These are phyloP conservation scores for Crithidia bombi DNA, from an alignment of 208 protist genomes.

Conservation along the genomic window DNA sequence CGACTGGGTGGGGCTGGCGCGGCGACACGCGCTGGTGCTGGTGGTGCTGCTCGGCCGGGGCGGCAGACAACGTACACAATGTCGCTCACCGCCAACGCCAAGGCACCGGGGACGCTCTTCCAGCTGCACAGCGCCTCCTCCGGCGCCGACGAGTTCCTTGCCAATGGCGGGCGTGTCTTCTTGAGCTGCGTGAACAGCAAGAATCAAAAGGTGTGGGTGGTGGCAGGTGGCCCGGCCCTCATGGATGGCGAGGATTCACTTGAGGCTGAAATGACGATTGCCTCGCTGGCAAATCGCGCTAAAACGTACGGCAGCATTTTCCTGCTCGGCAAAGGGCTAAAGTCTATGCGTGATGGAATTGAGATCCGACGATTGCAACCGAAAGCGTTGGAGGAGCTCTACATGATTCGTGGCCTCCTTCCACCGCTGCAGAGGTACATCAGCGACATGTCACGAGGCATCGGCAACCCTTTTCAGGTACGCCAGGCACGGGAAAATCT, in stretches of 20 bases:
- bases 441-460: constrained; percentile 32
- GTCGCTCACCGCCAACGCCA: constrained; percentile 34
- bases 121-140: constrained; percentile 35
- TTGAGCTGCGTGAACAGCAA: constrained; percentile 38
- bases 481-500: constrained; percentile 50
- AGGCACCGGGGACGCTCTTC: constrained; percentile 45
- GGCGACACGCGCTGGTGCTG: not conserved
- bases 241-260: constrained; percentile 14
- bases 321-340: constrained; percentile 31
- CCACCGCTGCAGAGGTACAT: constrained; percentile 48
- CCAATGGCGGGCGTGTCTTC: constrained; percentile 46
- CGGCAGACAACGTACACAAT: constrained; percentile 30
- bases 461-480: constrained; percentile 35
- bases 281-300: constrained; percentile 27
- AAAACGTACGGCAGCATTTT: constrained; percentile 26
- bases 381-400: constrained; percentile 47
- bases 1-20: not conserved
- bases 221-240: constrained; percentile 33
- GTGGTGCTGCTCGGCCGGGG: not conserved
- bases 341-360: constrained; percentile 57
- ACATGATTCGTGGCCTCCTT: constrained; percentile 48
- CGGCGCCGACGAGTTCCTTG: constrained; percentile 30
- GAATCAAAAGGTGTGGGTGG: constrained; percentile 43
- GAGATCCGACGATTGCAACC: constrained; percentile 44
- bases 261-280: constrained; percentile 34